A percentile compares a stretch with the other conserved stretches of the same genome.
phyloP scores from a whole-genome alignment of 2,329 filamentous ascomycete genomes.

The Diplodia corticola region DNA sequence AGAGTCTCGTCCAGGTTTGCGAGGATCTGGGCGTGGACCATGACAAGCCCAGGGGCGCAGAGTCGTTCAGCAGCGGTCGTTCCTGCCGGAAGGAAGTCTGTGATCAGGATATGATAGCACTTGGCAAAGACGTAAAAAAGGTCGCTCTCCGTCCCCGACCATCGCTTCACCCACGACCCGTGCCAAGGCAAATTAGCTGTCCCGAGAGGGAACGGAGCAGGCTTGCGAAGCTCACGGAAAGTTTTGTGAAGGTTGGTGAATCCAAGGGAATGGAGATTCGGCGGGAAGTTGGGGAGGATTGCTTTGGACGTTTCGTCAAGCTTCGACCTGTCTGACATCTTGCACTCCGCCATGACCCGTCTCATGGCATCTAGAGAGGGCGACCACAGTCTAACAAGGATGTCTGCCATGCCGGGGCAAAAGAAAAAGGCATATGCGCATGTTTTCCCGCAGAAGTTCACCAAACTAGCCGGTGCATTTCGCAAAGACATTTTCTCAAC shows the following conservation, averaged over 20 bases:
- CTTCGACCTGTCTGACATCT: slow-evolving; percentile 55
- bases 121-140: slow-evolving; percentile 91
- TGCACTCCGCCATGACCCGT: slow-evolving; percentile 69
- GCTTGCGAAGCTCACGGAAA: slow-evolving; percentile 62
- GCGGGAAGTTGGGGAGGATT: slow-evolving; percentile 69
- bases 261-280: slow-evolving; percentile 60
- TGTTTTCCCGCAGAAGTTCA: slow-evolving; percentile 86
- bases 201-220: slow-evolving; percentile 65
- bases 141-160: slow-evolving; percentile 85
- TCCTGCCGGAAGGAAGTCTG: slow-evolving; percentile 57
- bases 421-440: slow-evolving; percentile 94
- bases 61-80: slow-evolving; percentile 57
- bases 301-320: slow-evolving; percentile 56
- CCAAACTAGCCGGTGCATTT: slow-evolving; percentile 63
- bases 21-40: slow-evolving; percentile 80
- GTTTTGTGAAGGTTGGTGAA: slow-evolving; percentile 63
- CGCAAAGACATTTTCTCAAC: slow-evolving; percentile 84
- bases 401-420: slow-evolving; percentile 79
- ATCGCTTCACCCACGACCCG: slow-evolving; percentile 79
- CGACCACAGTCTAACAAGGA: slow-evolving; percentile 79
- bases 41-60: slow-evolving; percentile 73
- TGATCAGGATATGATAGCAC: slow-evolving; percentile 76
- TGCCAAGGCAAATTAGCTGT: slow-evolving; percentile 78
- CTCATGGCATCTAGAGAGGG: slow-evolving; percentile 68
- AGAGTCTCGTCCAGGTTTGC: slow-evolving; percentile 79